These are phyloP conservation scores for Neurospora tetrasperma DNA, from an alignment of 495 filamentous ascomycete species.

Conservation along the genomic window DNA sequence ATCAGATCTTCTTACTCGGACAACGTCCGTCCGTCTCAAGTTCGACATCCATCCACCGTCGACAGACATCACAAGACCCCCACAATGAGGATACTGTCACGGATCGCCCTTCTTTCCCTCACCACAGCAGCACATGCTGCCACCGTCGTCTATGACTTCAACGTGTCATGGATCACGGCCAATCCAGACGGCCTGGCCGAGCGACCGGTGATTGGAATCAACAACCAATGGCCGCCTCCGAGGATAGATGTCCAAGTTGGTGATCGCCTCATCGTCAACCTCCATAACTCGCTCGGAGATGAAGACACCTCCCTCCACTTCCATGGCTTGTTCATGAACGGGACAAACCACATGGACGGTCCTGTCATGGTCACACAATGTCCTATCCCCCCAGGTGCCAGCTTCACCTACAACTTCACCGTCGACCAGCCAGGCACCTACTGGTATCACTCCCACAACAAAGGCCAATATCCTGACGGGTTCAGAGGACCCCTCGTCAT, in stretches of 20 bases:
- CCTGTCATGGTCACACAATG: slow-evolving; percentile 59
- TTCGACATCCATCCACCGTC: neutral
- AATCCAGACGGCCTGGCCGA: slow-evolving; percentile 67
- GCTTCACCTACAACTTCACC: slow-evolving; percentile 68
- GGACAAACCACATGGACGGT: slow-evolving; percentile 65
- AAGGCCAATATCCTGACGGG: slow-evolving; percentile 66
- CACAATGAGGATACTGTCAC: neutral
- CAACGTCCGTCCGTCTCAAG: neutral
- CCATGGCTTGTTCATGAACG: slow-evolving; percentile 66
- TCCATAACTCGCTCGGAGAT: slow-evolving; percentile 63
- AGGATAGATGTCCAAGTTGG: slow-evolving; percentile 58
- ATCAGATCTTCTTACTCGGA: neutral
- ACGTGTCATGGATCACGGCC: slow-evolving; percentile 66
- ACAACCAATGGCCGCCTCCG: slow-evolving; percentile 69
- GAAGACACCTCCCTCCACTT: slow-evolving; percentile 63
- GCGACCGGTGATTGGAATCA: slow-evolving; percentile 68
- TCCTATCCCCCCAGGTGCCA: slow-evolving; percentile 49
- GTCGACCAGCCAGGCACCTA: slow-evolving; percentile 66
- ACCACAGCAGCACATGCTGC: slow-evolving; percentile 28
- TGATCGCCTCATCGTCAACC: slow-evolving; percentile 60
- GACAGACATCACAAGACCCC: no score
- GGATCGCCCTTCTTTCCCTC: slow-evolving; percentile 6
- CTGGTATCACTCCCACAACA: slow-evolving; percentile 73
- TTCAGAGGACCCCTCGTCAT: slow-evolving; percentile 61
- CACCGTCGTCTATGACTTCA: slow-evolving; percentile 67